Evolutionary conservation across 2,329 filamentous ascomycete genomes (phyloP), one percentile per base, ranked within the genome.

Genomic region (Volutella citrinella): DNA sequence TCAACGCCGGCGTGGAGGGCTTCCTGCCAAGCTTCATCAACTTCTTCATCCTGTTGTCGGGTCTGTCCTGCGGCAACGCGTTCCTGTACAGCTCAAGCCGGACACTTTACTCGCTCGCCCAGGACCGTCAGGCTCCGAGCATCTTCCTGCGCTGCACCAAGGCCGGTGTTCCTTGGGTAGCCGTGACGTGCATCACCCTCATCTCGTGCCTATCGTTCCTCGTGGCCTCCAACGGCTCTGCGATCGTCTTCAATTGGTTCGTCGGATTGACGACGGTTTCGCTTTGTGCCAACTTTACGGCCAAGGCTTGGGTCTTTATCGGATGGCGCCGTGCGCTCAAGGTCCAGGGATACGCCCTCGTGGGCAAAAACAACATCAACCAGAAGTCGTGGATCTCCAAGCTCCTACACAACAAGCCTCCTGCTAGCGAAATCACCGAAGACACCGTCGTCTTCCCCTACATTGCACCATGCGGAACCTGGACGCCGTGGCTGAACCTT

Each of bases 31-130:
- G 70, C 27, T 56, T 78, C 13, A 65, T 75, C 40, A 79, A 78
- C 48, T 71, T 70, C 10, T 75, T 76, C 15, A 76, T 85, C 45
- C 63, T 85, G 30, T 76, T 80, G 8, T 58, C 49, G 23, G 57
- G 51, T 5, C 50, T 49, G 27, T 63, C 57, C 13, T 60, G 58
- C 25, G 65, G 64, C 5, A 67, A 68, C 39, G 64, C 60, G 11
- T 66, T 65, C 45, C 59, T 68, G 16, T 69, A 67, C 49, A 61
- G 61, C 23, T 59, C 64, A 3, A 64, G 57, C 5, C 54, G 66
- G 68, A 71, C 10, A 42, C n/a, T n/a, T n/a, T n/a, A n/a, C n/a
- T n/a, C n/a, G n/a, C n/a, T n/a, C n/a, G n/a, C n/a, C n/a, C n/a
- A 43, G 44, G 57, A 66, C 43, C 60, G 60, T 25, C 64, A 68